Conservation (phyloP, 768 basidiomycete species). For the Galerina sulciceps region DNA sequence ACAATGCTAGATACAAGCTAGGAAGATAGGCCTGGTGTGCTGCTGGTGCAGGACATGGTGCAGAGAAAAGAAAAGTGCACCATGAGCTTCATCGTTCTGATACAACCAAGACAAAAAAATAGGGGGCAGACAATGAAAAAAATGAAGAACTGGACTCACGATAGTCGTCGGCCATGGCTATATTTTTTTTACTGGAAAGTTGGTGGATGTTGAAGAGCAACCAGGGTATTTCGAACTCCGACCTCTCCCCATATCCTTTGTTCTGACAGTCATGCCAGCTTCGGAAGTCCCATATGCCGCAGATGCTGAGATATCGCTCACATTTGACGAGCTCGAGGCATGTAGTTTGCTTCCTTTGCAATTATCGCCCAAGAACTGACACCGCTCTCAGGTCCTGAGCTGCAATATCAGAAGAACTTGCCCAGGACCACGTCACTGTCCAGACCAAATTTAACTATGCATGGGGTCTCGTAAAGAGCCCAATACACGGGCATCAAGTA, state of each 20-base stretch:
- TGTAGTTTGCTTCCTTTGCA: not conserved
- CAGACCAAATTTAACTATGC: constrained; percentile 99
- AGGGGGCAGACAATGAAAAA: constrained; percentile 19
- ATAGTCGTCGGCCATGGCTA: constrained; percentile 50
- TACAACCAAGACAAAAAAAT: constrained; percentile 39
- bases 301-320: constrained; percentile 87
- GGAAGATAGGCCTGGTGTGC: constrained; percentile 30
- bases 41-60: constrained; percentile 46
- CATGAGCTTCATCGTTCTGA: constrained; percentile 63
- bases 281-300: constrained; percentile 95
- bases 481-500: constrained; percentile 80
- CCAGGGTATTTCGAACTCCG: constrained; percentile 42
- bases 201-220: constrained; percentile 18
- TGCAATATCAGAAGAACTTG: constrained; percentile 87
- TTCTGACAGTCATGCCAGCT: constrained; percentile 43
- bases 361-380: not conserved
- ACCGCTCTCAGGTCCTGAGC: constrained; percentile 64
- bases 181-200: constrained; percentile 11
- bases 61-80: constrained; percentile 56
- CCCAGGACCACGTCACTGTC: constrained; percentile 82
- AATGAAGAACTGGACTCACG: constrained; percentile 49
- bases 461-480: constrained; percentile 96
- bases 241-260: constrained; percentile 1
- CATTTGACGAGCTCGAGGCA: constrained; percentile 88
- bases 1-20: constrained; percentile 56